Conservation (phyloP, 805 yeast genomes). For the Barnettozyma botsteinii region DNA sequence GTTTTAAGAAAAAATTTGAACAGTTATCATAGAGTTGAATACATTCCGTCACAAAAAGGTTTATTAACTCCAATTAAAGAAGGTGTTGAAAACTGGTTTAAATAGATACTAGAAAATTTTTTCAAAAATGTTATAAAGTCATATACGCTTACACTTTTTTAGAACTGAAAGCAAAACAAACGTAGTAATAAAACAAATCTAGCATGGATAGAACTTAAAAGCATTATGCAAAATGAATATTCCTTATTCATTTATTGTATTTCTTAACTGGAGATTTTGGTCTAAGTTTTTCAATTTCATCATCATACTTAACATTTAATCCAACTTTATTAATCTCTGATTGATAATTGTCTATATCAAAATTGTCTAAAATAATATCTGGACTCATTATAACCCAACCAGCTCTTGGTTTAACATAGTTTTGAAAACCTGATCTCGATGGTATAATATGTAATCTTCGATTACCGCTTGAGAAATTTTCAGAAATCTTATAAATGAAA, state of each 20-base stretch:
- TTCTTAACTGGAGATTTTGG: conserved; percentile 66
- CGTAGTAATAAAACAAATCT: too few relatives aligned
- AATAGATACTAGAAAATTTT: too few relatives aligned
- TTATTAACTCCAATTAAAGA: conserved; percentile 51
- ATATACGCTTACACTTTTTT: background rate
- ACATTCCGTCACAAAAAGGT: conserved; percentile 74
- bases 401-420: conserved; percentile 59
- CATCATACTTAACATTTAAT: conserved; percentile 55
- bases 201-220: too few relatives aligned
- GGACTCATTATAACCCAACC: conserved; percentile 94
- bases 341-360: conserved; percentile 43
- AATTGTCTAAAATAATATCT: conserved; percentile 70
- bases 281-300: conserved; percentile 72
- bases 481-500: conserved; percentile 74
- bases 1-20: conserved; percentile 86
- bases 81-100: conserved; percentile 51
- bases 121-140: too few relatives aligned
- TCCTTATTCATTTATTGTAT: background rate
- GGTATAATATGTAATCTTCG: conserved; percentile 85
- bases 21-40: conserved; percentile 76
- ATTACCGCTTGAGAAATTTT: conserved; percentile 79
- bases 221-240: too few relatives aligned
- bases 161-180: too few relatives aligned
- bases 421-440: conserved; percentile 56
- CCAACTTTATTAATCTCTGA: conserved; percentile 40